These are phyloP conservation scores for Neoascochyta sp. DNA, from an alignment of 2,329 filamentous ascomycete species.

Conservation along the genomic window DNA sequence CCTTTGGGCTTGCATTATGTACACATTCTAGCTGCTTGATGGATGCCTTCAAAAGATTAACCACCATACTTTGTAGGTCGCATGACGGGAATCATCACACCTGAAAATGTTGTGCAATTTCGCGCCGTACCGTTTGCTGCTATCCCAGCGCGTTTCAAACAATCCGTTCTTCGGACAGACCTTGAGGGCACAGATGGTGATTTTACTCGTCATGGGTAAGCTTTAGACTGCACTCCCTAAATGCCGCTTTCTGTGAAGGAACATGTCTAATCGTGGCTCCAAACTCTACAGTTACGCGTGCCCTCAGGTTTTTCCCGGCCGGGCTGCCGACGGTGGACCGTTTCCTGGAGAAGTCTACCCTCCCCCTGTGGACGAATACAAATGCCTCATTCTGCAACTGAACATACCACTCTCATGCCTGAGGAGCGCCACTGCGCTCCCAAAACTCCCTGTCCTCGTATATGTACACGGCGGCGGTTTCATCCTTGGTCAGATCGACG, in stretches of 20 bases:
- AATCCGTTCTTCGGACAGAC: conserved; percentile 9
- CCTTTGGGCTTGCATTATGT: too few relatives aligned
- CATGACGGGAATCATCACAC: conserved; percentile 14
- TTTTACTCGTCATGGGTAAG: conserved; percentile 20
- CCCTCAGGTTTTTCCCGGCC: conserved; percentile 12
- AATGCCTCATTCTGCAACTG: conserved; percentile 20
- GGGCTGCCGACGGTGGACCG: conserved; percentile 11
- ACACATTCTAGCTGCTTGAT: too few relatives aligned
- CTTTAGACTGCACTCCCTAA: neutral
- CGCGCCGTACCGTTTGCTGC: conserved; percentile 20
- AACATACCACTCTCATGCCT: conserved; percentile 19
- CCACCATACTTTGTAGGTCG: too few relatives aligned
- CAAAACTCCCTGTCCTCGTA: conserved; percentile 46
- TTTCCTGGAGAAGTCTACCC: conserved; percentile 9
- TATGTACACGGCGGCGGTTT: conserved; percentile 54
- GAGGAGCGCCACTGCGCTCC: neutral
- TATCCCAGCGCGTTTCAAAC: conserved; percentile 20
- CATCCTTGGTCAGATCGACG: conserved; percentile 34
- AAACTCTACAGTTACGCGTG: conserved; percentile 13
- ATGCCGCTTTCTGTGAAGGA: neutral
- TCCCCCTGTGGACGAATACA: conserved; percentile 10
- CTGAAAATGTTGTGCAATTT: conserved; percentile 25
- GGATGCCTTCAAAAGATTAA: too few relatives aligned
- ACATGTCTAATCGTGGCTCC: too few relatives aligned
- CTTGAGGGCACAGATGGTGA: conserved; percentile 3